These are phyloP conservation scores for Bathelium albidoporum DNA, from an alignment of 495 filamentous ascomycete genomes.

Conservation along the genomic window DNA sequence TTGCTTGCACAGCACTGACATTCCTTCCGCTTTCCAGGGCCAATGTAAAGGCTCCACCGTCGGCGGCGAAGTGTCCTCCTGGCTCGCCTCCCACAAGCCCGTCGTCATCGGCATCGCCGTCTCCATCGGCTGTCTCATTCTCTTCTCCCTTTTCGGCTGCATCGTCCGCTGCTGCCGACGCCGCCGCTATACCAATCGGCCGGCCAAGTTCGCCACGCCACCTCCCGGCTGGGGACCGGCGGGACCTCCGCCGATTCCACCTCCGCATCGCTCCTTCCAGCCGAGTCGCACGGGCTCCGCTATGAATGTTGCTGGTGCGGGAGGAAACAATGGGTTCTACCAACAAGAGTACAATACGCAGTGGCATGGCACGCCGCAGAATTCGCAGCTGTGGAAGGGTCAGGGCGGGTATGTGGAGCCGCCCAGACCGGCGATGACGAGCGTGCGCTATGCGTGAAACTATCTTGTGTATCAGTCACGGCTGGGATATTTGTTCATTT, in stretches of 20 bases:
- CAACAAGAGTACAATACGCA: slow-evolving; percentile 2
- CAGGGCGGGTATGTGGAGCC: slow-evolving; percentile 3
- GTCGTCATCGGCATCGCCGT: slow-evolving; percentile 34
- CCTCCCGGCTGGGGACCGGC: neutral
- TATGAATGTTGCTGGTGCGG: neutral
- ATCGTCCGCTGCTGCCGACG: slow-evolving; percentile 22
- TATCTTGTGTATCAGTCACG: neutral
- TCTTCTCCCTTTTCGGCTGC: slow-evolving; percentile 32
- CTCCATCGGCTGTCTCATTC: slow-evolving; percentile 31
- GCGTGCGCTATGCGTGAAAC: neutral
- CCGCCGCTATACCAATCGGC: slow-evolving; percentile 6
- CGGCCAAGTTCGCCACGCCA: neutral
- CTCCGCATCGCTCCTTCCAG: neutral
- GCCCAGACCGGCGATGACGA: neutral
- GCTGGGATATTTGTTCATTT: neutral
- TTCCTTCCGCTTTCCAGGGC: slow-evolving; percentile 21
- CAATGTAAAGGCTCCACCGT: slow-evolving; percentile 31
- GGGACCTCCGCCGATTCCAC: neutral
- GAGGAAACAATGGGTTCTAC: neutral
- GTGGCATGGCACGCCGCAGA: slow-evolving; percentile 2
- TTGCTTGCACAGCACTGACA: too few relatives aligned
- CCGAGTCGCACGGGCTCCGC: neutral
- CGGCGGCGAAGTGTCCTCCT: slow-evolving; percentile 32
- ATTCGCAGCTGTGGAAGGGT: neutral
- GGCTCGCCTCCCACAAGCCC: slow-evolving; percentile 35